phyloP scores from a whole-genome alignment of 352 stramenopile species.

The Ophiocytium majus region DNA sequence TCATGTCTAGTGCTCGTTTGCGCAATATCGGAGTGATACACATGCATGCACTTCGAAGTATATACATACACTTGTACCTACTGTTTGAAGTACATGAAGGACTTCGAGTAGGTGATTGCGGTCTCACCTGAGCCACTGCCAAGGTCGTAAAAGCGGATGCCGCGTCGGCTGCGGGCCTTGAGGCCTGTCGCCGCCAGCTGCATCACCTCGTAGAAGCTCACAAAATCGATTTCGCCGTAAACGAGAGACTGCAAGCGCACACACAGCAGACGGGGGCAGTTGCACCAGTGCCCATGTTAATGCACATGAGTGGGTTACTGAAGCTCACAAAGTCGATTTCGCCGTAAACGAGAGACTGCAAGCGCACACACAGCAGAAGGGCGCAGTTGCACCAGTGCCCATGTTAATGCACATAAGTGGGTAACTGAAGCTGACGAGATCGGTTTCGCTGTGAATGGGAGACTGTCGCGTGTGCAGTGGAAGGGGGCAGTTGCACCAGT shows the following conservation, averaged over 20 bases:
- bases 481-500: no score
- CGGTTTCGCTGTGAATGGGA: conserved; percentile 61
- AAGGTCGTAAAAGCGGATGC: conserved; percentile 63
- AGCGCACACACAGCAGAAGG: no score
- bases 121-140: conserved; percentile 57
- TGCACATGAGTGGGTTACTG: conserved; percentile 56
- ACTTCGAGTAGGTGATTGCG: no score
- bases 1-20: no score
- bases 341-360: conserved; percentile 59
- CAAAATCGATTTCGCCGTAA: conserved; percentile 62
- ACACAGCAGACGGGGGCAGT: conserved; percentile 21
- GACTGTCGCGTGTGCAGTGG: conserved; percentile 22
- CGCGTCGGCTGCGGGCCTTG: not conserved
- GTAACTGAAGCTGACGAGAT: not conserved
- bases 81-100: no score
- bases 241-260: conserved; percentile 44
- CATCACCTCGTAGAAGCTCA: conserved; percentile 56
- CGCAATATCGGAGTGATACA: no score
- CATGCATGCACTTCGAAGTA: no score
- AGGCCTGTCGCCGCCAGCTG: conserved; percentile 28
- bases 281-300: conserved; percentile 57
- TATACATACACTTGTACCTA: no score
- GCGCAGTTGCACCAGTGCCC: no score
- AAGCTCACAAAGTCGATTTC: conserved; percentile 59
- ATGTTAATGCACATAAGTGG: not conserved